Conservation (phyloP, 192 early-diverging fungal genomes). For the Chytriomyces sp. region DNA sequence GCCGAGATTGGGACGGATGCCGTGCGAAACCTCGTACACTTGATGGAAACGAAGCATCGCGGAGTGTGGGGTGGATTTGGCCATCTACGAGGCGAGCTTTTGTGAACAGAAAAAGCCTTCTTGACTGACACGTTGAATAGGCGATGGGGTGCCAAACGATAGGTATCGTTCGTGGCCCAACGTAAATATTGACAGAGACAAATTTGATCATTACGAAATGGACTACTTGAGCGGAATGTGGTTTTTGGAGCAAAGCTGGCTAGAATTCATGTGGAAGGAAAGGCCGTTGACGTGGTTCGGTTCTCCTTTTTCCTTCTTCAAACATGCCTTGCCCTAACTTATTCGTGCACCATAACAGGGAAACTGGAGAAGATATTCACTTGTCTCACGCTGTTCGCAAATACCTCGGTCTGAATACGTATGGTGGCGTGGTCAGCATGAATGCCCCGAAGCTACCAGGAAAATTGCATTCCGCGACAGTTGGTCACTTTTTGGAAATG, state of each 20-base stretch:
- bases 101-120: background rate
- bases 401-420: background rate
- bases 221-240: constrained; percentile 9
- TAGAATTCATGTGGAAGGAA: constrained; percentile 10
- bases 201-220: constrained; percentile 22
- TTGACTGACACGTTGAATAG: background rate
- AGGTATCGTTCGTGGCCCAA: constrained; percentile 10
- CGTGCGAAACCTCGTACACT: background rate
- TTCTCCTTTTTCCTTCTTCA: no score
- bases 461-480: constrained; percentile 4
- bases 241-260: constrained; percentile 18
- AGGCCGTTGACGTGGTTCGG: background rate
- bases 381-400: background rate
- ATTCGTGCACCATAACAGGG: no score
- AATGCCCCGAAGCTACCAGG: background rate
- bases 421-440: background rate
- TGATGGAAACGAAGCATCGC: background rate
- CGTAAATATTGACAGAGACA: background rate
- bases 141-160: background rate
- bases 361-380: background rate
- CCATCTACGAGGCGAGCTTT: constrained; percentile 4
- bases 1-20: constrained; percentile 7
- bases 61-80: constrained; percentile 18
- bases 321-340: no score
- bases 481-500: constrained; percentile 11